Evolutionary conservation across 2,329 filamentous ascomycete genomes (phyloP), one percentile per base, ranked within the genome.

Genomic region (Microsporum audouinii): DNA sequence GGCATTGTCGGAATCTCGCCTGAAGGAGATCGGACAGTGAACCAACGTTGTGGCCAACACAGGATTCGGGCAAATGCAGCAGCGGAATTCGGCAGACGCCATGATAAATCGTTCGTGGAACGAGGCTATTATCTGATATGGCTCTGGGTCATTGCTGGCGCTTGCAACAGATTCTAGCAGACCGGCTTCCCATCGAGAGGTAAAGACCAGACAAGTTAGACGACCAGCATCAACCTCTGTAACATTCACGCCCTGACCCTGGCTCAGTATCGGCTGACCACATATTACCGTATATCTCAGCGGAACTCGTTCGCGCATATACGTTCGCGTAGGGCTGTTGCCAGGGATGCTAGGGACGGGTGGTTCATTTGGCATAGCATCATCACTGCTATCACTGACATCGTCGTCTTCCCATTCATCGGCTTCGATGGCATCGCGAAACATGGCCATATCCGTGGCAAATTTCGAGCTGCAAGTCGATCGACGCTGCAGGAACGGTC

Each of bases 21-120:
- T 58, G 45, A 65, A 65, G 0, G 62, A 64, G 27, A 69, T 66
- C 2, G 66, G 67, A 2, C 62, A 55, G 41, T 69, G 67, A 27
- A 69, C 60, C 38, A 69, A 55, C 4, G 61, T 60, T 23, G 47
- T 62, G 5, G 67, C 66, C 1, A 59, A 38, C 2, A 63, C 61
- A 14, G 53, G 39, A n/a, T 60, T 60, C 2, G 63, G 61, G 41
- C 67, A 69, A 36, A 65, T 61, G n/a, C 63, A 65, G 31, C 67
- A 69, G 5, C 65, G 64, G 58, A 67, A 66, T 23, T 66, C 58
- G 6, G 61, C 61, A 0, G 63, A 43, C 31, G 61, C 36, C n/a
- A 68, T 60, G 34, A 68, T 65, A 34, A 58, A 56, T 14, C 60
- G 29, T 58, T 68, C 66, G 38, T 67, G 62, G 29, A 60, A 65